Evolutionary conservation across 2,329 filamentous ascomycete genomes (phyloP).

Genomic region (Sphaerulina musiva): DNA sequence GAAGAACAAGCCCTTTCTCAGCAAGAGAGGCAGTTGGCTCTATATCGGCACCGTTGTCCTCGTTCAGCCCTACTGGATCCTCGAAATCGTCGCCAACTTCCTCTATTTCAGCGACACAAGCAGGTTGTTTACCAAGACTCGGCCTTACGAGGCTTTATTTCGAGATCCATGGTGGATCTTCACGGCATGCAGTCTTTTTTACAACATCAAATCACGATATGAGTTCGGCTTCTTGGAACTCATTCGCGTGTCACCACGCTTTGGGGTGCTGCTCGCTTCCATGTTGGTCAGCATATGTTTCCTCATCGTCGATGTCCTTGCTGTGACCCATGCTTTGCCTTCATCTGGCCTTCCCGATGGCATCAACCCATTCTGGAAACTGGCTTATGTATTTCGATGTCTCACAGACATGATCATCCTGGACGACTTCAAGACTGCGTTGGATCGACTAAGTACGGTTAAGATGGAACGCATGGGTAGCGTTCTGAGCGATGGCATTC

Average conservation of each 20-base stretch:
- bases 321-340: constrained; percentile 44
- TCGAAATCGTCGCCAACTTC: constrained; percentile 61
- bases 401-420: constrained; percentile 60
- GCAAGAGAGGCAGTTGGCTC: constrained; percentile 44
- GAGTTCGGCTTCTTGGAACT: constrained; percentile 52
- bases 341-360: constrained; percentile 39
- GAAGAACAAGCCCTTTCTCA: constrained; percentile 53
- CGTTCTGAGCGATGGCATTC: constrained; percentile 24
- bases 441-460: constrained; percentile 43
- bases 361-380: constrained; percentile 62
- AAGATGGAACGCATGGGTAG: constrained; percentile 35
- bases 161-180: constrained; percentile 65
- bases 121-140: constrained; percentile 48
- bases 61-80: constrained; percentile 57
- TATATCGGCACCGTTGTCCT: constrained; percentile 56
- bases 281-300: constrained; percentile 58
- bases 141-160: constrained; percentile 56
- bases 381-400: constrained; percentile 60
- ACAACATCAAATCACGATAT: constrained; percentile 57
- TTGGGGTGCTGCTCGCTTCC: constrained; percentile 54
- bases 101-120: constrained; percentile 47
- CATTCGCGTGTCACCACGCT: constrained; percentile 56
- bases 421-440: constrained; percentile 60
- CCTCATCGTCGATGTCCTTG: constrained; percentile 55
- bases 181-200: constrained; percentile 54